These are phyloP conservation scores for Fremontodendron californicum DNA, from an alignment of 345 rosid genomes.

Conservation along the genomic window DNA sequence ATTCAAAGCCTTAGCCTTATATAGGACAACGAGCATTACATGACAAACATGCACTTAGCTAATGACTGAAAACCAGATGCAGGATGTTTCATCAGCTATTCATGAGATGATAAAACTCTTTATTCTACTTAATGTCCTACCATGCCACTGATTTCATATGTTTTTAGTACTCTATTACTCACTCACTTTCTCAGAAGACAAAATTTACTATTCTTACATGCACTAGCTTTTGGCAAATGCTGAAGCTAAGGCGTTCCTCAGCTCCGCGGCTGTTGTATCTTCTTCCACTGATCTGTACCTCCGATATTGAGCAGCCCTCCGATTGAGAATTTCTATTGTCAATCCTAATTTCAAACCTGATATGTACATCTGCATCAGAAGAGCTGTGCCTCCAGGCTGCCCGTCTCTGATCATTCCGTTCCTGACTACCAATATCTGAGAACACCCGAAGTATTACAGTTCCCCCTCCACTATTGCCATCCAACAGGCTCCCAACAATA, in stretches of 20 bases:
- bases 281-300: constrained; percentile 38
- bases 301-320: constrained; percentile 41
- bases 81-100: not conserved
- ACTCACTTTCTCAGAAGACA: not conserved
- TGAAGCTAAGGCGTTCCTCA: constrained; percentile 78
- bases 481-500: constrained; percentile 76
- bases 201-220: constrained; percentile 44
- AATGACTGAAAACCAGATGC: not conserved
- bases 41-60: not conserved
- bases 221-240: constrained; percentile 82
- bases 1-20: not conserved
- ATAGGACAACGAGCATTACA: not conserved
- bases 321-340: constrained; percentile 30
- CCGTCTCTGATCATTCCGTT: constrained; percentile 64
- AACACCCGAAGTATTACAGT: constrained; percentile 42
- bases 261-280: constrained; percentile 44
- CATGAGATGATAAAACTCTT: not conserved
- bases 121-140: not conserved
- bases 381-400: constrained; percentile 64
- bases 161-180: not conserved
- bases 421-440: constrained; percentile 62
- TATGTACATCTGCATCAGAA: constrained; percentile 54
- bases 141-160: not conserved
- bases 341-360: constrained; percentile 64
- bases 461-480: constrained; percentile 44